Conservation (phyloP, 768 basidiomycete genomes). For the Calocybe gangraenosa region DNA sequence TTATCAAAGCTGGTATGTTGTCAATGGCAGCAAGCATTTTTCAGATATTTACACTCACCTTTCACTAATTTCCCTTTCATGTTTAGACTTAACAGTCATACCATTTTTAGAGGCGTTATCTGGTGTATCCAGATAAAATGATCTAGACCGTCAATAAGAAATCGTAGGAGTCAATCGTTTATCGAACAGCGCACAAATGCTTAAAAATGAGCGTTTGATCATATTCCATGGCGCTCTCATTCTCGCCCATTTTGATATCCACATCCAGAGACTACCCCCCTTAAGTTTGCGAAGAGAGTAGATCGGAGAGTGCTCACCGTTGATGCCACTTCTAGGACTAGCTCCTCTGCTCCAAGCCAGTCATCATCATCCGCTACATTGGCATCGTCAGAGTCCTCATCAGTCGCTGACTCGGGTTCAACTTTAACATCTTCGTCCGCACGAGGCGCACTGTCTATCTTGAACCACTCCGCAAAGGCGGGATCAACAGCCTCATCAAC, state of each 20-base stretch:
- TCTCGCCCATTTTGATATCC: slow-evolving; percentile 70
- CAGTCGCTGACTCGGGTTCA: slow-evolving; percentile 55
- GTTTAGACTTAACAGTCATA: slow-evolving; percentile 52
- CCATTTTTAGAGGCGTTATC: slow-evolving; percentile 65
- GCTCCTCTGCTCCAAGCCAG: slow-evolving; percentile 33
- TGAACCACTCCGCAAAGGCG: slow-evolving; percentile 56
- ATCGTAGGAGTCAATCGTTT: not conserved
- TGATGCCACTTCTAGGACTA: slow-evolving; percentile 7
- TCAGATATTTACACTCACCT: slow-evolving; percentile 41
- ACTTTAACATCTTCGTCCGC: slow-evolving; percentile 23
- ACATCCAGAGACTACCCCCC: slow-evolving; percentile 1
- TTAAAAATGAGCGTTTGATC: slow-evolving; percentile 76
- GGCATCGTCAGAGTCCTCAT: slow-evolving; percentile 67
- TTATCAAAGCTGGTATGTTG: slow-evolving; percentile 48
- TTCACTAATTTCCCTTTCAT: slow-evolving; percentile 46
- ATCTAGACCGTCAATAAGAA: slow-evolving; percentile 36
- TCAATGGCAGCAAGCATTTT: too few relatives aligned
- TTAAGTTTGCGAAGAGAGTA: not conserved
- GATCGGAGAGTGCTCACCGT: slow-evolving; percentile 4
- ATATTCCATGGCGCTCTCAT: slow-evolving; percentile 65
- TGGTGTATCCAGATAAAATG: slow-evolving; percentile 86
- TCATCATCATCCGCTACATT: slow-evolving; percentile 43
- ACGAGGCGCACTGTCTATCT: slow-evolving; percentile 34
- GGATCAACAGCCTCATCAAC: slow-evolving; percentile 39
- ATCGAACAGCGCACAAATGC: slow-evolving; percentile 58